phyloP scores from a whole-genome alignment of 352 stramenopile genomes.

The Globisporangium lucens region DNA sequence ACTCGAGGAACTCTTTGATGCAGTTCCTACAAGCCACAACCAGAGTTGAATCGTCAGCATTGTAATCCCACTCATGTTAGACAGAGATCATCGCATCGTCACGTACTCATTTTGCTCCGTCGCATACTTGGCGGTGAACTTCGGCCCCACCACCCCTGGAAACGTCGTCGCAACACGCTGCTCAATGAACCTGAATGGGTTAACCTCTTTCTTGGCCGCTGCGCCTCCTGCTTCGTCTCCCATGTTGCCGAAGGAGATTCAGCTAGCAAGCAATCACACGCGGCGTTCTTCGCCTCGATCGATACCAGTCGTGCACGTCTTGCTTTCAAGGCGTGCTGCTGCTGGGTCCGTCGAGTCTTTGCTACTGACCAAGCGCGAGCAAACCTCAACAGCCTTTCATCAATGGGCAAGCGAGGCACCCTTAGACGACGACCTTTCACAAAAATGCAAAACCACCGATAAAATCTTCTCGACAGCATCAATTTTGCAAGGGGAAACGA shows the following conservation, averaged over 20 bases:
- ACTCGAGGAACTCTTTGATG: slow-evolving; percentile 89
- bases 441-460: slow-evolving; percentile 7
- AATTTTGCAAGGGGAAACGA: background rate
- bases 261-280: slow-evolving; percentile 11
- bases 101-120: slow-evolving; percentile 79
- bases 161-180: slow-evolving; percentile 76
- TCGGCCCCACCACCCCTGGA: slow-evolving; percentile 47
- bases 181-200: slow-evolving; percentile 79
- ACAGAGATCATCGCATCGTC: background rate
- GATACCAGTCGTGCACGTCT: background rate
- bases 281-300: background rate
- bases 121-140: slow-evolving; percentile 82
- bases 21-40: slow-evolving; percentile 32
- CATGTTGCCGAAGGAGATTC: slow-evolving; percentile 27
- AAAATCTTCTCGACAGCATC: background rate
- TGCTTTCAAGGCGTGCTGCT: background rate
- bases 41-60: background rate
- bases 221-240: slow-evolving; percentile 39
- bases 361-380: slow-evolving; percentile 2
- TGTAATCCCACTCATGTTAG: background rate
- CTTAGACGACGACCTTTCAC: background rate
- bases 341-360: slow-evolving; percentile 3
- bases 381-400: slow-evolving; percentile 4
- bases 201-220: slow-evolving; percentile 61
- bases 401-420: background rate